Conservation (phyloP, 495 filamentous ascomycete species). For the Penicillium ucsense region DNA sequence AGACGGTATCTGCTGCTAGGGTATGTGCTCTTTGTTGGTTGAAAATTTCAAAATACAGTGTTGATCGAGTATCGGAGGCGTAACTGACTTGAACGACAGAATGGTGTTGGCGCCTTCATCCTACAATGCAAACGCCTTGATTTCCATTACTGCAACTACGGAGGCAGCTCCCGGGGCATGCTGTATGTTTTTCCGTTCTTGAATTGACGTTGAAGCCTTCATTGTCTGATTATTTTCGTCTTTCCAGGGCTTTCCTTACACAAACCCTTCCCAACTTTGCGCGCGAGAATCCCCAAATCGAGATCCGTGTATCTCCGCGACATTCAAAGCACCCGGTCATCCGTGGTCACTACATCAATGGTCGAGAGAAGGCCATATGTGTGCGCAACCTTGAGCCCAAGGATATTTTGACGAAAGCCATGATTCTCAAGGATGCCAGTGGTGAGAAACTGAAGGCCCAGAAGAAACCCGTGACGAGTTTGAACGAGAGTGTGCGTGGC, state of each 20-base stretch:
- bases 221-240: background rate
- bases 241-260: constrained; percentile 64
- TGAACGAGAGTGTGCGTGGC: constrained; percentile 87
- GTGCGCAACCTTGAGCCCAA: constrained; percentile 73
- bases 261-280: constrained; percentile 68
- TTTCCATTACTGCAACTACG: constrained; percentile 94
- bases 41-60: background rate
- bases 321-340: constrained; percentile 81
- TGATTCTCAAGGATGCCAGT: constrained; percentile 69
- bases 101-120: constrained; percentile 94
- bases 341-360: constrained; percentile 83
- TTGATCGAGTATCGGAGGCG: background rate
- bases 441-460: constrained; percentile 76
- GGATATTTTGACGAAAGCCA: constrained; percentile 74
- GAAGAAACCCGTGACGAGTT: constrained; percentile 73
- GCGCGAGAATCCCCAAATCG: constrained; percentile 71
- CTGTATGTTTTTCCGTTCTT: constrained; percentile 50
- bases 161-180: constrained; percentile 87
- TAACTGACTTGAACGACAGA: constrained; percentile 40
- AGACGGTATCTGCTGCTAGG: constrained; percentile 27
- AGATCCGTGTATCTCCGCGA: constrained; percentile 82
- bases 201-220: background rate
- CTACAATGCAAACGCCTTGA: constrained; percentile 92
- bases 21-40: constrained; percentile 16
- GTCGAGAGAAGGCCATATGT: constrained; percentile 74